These are phyloP conservation scores for Alternaria dauci DNA, from an alignment of 2,329 filamentous ascomycete genomes.

Conservation along the genomic window DNA sequence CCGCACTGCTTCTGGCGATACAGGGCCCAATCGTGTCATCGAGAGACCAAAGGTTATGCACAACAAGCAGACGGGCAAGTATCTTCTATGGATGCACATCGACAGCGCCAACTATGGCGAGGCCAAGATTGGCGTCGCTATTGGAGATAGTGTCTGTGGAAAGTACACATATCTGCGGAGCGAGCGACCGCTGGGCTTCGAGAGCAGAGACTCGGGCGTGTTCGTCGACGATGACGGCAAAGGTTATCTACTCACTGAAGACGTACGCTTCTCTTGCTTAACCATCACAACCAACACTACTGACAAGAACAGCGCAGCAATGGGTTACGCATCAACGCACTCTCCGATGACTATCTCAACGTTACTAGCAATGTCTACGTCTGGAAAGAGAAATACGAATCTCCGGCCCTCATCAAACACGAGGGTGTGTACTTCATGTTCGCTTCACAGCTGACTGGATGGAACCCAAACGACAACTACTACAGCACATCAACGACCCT, in stretches of 20 bases:
- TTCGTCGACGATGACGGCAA: slow-evolving; percentile 69
- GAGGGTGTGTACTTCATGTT: slow-evolving; percentile 71
- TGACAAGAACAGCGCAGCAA: slow-evolving; percentile 57
- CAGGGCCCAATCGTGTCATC: slow-evolving; percentile 69
- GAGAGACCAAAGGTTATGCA: slow-evolving; percentile 74
- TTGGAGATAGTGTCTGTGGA: slow-evolving; percentile 66
- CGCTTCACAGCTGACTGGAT: slow-evolving; percentile 59
- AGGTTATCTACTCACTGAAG: slow-evolving; percentile 69
- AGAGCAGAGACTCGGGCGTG: slow-evolving; percentile 67
- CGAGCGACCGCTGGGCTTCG: slow-evolving; percentile 58
- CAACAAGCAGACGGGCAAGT: slow-evolving; percentile 69
- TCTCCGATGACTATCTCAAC: slow-evolving; percentile 66
- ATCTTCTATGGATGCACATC: slow-evolving; percentile 75
- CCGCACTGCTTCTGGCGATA: slow-evolving; percentile 61
- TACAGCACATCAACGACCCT: slow-evolving; percentile 68
- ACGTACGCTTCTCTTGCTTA: slow-evolving; percentile 55
- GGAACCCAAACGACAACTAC: slow-evolving; percentile 71
- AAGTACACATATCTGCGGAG: slow-evolving; percentile 62
- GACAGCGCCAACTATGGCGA: slow-evolving; percentile 69
- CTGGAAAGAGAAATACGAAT: slow-evolving; percentile 66
- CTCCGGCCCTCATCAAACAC: slow-evolving; percentile 70
- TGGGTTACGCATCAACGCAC: slow-evolving; percentile 65
- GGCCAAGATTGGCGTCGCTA: slow-evolving; percentile 71
- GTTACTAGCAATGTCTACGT: slow-evolving; percentile 60
- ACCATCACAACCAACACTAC: background rate